phyloP scores from a whole-genome alignment of 441 rosid genomes.

The Euphorbia schlechtendalii region DNA sequence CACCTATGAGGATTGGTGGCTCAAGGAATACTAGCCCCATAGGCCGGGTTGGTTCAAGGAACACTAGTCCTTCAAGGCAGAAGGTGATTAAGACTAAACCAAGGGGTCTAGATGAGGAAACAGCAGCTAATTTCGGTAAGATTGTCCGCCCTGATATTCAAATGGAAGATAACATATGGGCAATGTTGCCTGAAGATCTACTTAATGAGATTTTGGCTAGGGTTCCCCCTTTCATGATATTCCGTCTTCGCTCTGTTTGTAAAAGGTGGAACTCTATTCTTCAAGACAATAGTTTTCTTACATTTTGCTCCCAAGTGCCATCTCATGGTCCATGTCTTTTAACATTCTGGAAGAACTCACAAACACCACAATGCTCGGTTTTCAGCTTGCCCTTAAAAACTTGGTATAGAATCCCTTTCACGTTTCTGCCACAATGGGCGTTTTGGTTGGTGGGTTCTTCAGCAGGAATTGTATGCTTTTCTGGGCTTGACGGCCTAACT shows the following conservation, averaged over 20 bases:
- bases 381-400: slow-evolving; percentile 83
- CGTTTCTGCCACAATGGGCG: slow-evolving; percentile 83
- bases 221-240: slow-evolving; percentile 89
- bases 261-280: slow-evolving; percentile 86
- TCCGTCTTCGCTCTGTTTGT: slow-evolving; percentile 86
- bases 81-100: slow-evolving; percentile 83
- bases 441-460: slow-evolving; percentile 92
- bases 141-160: slow-evolving; percentile 57
- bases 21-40: slow-evolving; percentile 70
- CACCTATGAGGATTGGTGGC: slow-evolving; percentile 59
- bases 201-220: slow-evolving; percentile 79
- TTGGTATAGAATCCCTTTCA: slow-evolving; percentile 86
- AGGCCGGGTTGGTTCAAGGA: slow-evolving; percentile 68
- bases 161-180: slow-evolving; percentile 93
- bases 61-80: slow-evolving; percentile 80
- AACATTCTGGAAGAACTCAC: slow-evolving; percentile 83
- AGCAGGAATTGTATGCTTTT: slow-evolving; percentile 82
- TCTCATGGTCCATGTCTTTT: slow-evolving; percentile 92
- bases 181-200: slow-evolving; percentile 92
- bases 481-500: slow-evolving; percentile 78
- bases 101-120: slow-evolving; percentile 90
- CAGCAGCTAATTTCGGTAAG: slow-evolving; percentile 72
- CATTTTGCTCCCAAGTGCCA: slow-evolving; percentile 79
- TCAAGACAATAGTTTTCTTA: slow-evolving; percentile 78
- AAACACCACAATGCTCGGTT: slow-evolving; percentile 75